phyloP scores from a whole-genome alignment of 225 moss, liverwort and hornwort genomes.

The Sphagnum tenellum region DNA sequence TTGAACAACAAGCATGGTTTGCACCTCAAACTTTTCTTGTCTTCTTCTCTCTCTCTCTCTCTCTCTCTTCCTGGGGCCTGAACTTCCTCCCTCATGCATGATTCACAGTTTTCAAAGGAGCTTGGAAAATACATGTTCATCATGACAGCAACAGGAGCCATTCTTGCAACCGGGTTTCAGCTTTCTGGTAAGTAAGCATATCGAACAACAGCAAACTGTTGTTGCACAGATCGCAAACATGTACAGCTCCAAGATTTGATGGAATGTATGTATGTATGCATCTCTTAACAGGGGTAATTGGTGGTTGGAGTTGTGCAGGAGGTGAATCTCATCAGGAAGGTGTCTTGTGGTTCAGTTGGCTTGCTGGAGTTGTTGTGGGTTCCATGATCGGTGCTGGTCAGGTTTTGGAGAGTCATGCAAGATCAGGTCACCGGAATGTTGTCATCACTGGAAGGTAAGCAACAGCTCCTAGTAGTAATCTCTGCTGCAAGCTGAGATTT shows the following conservation, averaged over 20 bases:
- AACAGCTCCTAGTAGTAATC: no score
- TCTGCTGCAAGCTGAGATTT: no score
- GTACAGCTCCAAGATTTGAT: no score
- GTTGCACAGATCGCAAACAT: no score
- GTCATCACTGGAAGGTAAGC: constrained; percentile 79
- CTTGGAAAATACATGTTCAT: constrained; percentile 82
- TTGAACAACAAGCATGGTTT: neutral
- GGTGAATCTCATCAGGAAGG: constrained; percentile 74
- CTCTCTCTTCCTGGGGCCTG: neutral
- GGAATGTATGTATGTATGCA: no score
- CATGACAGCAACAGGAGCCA: constrained; percentile 83
- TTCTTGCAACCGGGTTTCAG: constrained; percentile 80
- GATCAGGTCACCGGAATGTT: constrained; percentile 79
- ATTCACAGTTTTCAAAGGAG: constrained; percentile 66
- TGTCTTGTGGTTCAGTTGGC: constrained; percentile 88
- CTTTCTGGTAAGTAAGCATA: constrained; percentile 42
- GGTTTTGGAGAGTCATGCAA: constrained; percentile 79
- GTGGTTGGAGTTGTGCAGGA: constrained; percentile 22
- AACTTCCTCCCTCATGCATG: neutral
- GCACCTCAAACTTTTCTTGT: neutral
- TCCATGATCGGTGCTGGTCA: constrained; percentile 94
- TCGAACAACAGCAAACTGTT: no score
- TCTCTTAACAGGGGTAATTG: neutral
- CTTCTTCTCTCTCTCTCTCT: neutral
- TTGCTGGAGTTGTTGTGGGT: constrained; percentile 79